A percentile compares a stretch with the other conserved stretches of the same genome.
Evolutionary conservation across 73 alveolate genomes (phyloP).

Genomic region (Blepharisma stoltei): DNA sequence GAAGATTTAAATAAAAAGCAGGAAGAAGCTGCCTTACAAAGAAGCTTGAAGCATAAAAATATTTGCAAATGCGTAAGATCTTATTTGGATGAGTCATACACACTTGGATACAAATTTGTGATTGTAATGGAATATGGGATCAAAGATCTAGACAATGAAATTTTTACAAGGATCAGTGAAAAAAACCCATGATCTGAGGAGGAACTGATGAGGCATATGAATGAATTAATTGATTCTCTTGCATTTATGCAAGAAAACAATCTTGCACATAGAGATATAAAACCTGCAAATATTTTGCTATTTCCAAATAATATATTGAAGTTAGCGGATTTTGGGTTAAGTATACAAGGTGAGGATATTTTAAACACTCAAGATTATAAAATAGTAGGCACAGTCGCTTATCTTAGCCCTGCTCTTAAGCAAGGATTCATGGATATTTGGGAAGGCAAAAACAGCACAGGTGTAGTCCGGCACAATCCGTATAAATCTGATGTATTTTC

Average conservation of each 20-base stretch:
- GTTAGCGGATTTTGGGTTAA: not conserved
- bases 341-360: not conserved
- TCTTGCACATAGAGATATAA: conserved; percentile 28
- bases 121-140: conserved; percentile 13
- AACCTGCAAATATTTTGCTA: conserved; percentile 23
- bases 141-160: conserved; percentile 2
- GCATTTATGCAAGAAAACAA: conserved; percentile 26
- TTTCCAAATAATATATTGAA: not conserved
- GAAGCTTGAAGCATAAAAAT: not conserved
- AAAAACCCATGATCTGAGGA: not conserved
- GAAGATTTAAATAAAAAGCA: not conserved
- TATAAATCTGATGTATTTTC: conserved; percentile 31
- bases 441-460: not conserved
- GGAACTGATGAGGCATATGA: not conserved
- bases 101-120: not conserved
- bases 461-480: conserved; percentile 5
- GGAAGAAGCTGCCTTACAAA: conserved; percentile 2
- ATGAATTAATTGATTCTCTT: conserved; percentile 19
- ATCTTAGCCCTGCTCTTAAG: conserved; percentile 27
- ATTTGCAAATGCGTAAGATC: not conserved
- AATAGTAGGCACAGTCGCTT: not conserved
- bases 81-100: not conserved
- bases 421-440: not conserved
- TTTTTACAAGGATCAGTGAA: not conserved
- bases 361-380: not conserved